Evolutionary conservation across 306 rosid genomes (phyloP).

Genomic region (Senna siamea): DNA sequence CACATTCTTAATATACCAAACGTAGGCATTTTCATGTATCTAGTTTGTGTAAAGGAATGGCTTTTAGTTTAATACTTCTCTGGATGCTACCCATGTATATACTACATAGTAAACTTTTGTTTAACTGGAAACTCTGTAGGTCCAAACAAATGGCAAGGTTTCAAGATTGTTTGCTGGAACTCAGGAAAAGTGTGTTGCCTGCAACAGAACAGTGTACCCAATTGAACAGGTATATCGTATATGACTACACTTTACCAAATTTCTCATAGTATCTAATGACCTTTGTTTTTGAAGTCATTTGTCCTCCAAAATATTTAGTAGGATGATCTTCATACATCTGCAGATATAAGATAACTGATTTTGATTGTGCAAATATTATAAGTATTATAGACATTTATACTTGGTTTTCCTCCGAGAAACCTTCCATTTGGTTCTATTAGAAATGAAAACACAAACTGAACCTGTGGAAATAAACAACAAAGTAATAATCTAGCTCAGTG

Average conservation of each 20-base stretch:
- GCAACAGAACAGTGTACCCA: conserved; percentile 89
- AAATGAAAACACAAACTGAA: neutral
- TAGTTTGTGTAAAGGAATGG: neutral
- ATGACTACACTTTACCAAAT: neutral
- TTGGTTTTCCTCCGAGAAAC: neutral
- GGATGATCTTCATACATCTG: conserved; percentile 16
- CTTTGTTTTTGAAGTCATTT: neutral
- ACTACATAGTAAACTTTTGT: conserved; percentile 18
- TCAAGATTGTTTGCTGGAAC: conserved; percentile 86
- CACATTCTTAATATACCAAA: conserved; percentile 15
- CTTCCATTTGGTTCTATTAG: neutral
- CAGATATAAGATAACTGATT: too few relatives aligned
- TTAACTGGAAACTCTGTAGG: conserved; percentile 50
- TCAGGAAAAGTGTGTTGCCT: conserved; percentile 87
- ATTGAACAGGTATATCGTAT: conserved; percentile 72
- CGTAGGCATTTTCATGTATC: neutral
- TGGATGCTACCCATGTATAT: too few relatives aligned
- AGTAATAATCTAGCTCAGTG: neutral
- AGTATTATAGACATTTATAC: too few relatives aligned
- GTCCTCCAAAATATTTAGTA: neutral
- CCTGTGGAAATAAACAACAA: too few relatives aligned
- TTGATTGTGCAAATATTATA: too few relatives aligned
- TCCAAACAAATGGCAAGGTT: conserved; percentile 64
- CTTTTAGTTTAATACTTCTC: conserved; percentile 11
- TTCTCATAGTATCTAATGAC: too few relatives aligned